Conservation (phyloP, 2,329 filamentous ascomycete species). For the Emergomyces africanus region DNA sequence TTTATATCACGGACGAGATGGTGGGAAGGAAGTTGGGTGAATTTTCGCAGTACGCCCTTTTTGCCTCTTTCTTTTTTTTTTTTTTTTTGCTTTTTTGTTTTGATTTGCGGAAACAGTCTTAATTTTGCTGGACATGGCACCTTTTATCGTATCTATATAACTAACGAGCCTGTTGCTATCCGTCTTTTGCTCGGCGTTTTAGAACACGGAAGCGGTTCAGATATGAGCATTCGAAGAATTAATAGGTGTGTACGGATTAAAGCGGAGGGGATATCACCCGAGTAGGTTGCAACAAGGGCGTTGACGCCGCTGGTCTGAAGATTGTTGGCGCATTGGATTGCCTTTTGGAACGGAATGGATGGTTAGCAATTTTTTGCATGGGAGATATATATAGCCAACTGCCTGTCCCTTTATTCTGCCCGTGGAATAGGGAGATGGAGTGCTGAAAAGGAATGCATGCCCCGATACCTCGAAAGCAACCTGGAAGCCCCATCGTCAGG, state of each 20-base stretch:
- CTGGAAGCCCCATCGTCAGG: not conserved
- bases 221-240: slow-evolving; percentile 59
- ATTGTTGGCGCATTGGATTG: not conserved
- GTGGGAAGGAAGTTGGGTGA: slow-evolving; percentile 91
- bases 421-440: not conserved
- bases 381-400: not conserved
- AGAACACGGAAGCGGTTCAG: slow-evolving; percentile 56
- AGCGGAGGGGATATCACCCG: not conserved
- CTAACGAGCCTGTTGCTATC: slow-evolving; percentile 25
- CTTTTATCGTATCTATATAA: not conserved
- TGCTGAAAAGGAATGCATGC: too few relatives aligned
- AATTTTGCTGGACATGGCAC: not conserved
- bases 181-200: slow-evolving; percentile 2
- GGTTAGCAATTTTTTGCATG: not conserved
- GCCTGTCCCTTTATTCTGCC: not conserved
- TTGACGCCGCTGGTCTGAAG: not conserved
- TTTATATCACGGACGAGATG: slow-evolving; percentile 87
- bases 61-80: too few relatives aligned
- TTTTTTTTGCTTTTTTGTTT: too few relatives aligned
- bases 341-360: not conserved
- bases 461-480: not conserved
- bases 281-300: too few relatives aligned
- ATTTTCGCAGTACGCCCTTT: slow-evolving; percentile 64
- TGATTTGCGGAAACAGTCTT: not conserved
- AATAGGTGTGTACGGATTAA: not conserved